Evolutionary conservation across 1,139 yeast species (phyloP).

Genomic region (Candida glucosophila): DNA sequence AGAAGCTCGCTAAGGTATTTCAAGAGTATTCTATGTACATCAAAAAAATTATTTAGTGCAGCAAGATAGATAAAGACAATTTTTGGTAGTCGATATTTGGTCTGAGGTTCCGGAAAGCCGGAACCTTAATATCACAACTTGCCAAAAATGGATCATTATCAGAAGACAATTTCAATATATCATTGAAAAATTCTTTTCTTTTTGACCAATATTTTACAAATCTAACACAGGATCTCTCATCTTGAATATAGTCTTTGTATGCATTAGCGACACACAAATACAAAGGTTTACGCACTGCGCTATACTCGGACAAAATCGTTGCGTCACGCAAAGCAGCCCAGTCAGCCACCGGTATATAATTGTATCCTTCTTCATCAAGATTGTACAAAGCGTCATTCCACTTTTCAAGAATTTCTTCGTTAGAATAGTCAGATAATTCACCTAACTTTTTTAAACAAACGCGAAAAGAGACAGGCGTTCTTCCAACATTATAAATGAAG

Average conservation of each 20-base stretch:
- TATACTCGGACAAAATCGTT: slow-evolving; percentile 43
- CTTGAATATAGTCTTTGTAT: slow-evolving; percentile 39
- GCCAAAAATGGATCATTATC: slow-evolving; percentile 11
- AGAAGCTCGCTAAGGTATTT: too few relatives aligned
- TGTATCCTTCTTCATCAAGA: slow-evolving; percentile 47
- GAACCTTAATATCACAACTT: slow-evolving; percentile 11
- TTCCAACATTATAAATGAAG: slow-evolving; percentile 46
- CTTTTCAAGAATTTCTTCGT: slow-evolving; percentile 44
- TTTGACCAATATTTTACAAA: slow-evolving; percentile 29
- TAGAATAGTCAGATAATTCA: slow-evolving; percentile 43
- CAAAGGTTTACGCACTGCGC: slow-evolving; percentile 40
- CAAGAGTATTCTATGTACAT: slow-evolving; percentile 1
- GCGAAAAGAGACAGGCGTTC: slow-evolving; percentile 68
- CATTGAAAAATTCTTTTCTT: slow-evolving; percentile 13
- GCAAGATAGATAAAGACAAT: slow-evolving; percentile 12
- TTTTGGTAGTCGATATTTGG: slow-evolving; percentile 22
- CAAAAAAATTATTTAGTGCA: slow-evolving; percentile 1
- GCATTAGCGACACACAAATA: slow-evolving; percentile 52
- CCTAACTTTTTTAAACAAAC: slow-evolving; percentile 72
- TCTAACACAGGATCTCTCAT: slow-evolving; percentile 19
- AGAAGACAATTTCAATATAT: slow-evolving; percentile 13
- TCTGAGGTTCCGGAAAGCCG: slow-evolving; percentile 21
- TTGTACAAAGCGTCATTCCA: slow-evolving; percentile 54
- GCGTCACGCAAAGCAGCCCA: slow-evolving; percentile 84
- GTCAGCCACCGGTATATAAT: slow-evolving; percentile 71